Percentiles rank a stretch among this genome's conserved stretches.
These are phyloP conservation scores for Fusarium multiceps DNA, from an alignment of 2,329 filamentous ascomycete genomes.

Conservation along the genomic window DNA sequence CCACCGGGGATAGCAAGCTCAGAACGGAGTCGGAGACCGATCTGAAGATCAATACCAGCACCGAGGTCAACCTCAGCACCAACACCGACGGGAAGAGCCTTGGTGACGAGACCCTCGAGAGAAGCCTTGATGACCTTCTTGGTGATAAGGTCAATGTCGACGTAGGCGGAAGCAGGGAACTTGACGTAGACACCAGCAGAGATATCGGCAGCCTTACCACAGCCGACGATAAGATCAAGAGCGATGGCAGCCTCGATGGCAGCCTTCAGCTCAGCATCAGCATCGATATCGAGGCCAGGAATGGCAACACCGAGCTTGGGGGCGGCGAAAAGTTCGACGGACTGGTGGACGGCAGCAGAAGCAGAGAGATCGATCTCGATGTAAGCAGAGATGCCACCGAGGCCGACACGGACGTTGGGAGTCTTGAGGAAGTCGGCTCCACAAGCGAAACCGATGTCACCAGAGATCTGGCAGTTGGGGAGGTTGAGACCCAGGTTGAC, in stretches of 20 bases:
- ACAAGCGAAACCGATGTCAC: constrained; percentile 58
- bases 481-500: constrained; percentile 43
- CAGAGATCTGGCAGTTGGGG: constrained; percentile 56
- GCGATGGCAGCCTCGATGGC: constrained; percentile 61
- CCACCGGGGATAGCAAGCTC: constrained; percentile 56
- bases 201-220: constrained; percentile 61
- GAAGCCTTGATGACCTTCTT: constrained; percentile 54
- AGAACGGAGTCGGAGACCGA: constrained; percentile 62
- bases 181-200: constrained; percentile 59
- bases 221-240: constrained; percentile 63
- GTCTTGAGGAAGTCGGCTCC: constrained; percentile 53
- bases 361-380: constrained; percentile 61
- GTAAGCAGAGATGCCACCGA: constrained; percentile 63
- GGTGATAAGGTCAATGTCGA: constrained; percentile 56
- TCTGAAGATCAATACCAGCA: constrained; percentile 59
- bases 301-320: constrained; percentile 54
- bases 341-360: constrained; percentile 59
- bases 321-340: constrained; percentile 60
- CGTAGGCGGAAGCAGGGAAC: constrained; percentile 57
- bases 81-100: constrained; percentile 44
- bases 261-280: constrained; percentile 56
- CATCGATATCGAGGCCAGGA: constrained; percentile 51
- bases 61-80: constrained; percentile 48
- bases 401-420: constrained; percentile 58
- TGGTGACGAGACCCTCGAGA: constrained; percentile 51